phyloP scores from a whole-genome alignment of 163 green algal species.

The Scenedesmus sp. region DNA sequence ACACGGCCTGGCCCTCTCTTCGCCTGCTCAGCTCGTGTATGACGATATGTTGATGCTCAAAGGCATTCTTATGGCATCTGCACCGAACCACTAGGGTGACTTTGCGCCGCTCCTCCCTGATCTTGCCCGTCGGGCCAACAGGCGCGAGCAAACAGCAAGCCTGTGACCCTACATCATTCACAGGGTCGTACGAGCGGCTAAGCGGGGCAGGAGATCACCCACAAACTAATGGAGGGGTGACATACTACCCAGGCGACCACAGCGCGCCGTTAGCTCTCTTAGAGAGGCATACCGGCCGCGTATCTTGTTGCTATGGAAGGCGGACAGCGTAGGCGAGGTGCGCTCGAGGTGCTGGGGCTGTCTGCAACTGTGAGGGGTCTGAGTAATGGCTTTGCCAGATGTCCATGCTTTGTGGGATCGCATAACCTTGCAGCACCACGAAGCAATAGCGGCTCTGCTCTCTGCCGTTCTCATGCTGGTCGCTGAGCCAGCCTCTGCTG shows the following conservation, averaged over 20 bases:
- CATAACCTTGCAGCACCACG: neutral
- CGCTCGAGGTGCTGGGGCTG: neutral
- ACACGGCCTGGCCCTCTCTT: too few relatives aligned
- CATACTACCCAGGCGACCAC: neutral
- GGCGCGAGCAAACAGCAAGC: neutral
- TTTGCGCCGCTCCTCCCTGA: neutral
- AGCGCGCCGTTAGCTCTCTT: neutral
- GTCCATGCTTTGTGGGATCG: neutral
- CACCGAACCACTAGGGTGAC: neutral
- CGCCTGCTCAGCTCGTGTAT: too few relatives aligned
- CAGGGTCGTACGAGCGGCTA: neutral
- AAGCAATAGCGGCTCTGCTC: neutral
- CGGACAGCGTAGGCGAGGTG: neutral
- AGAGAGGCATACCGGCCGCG: neutral
- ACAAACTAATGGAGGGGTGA: constrained; percentile 4
- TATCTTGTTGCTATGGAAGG: neutral
- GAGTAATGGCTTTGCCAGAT: neutral
- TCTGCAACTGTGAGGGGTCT: neutral
- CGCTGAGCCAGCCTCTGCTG: neutral
- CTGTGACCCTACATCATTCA: neutral
- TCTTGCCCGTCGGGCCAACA: neutral
- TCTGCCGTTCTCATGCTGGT: neutral
- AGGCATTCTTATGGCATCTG: neutral
- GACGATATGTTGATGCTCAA: neutral
- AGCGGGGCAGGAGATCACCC: neutral